Evolutionary conservation across 345 rosid genomes (phyloP).

Genomic region (Iberis pinnata): DNA sequence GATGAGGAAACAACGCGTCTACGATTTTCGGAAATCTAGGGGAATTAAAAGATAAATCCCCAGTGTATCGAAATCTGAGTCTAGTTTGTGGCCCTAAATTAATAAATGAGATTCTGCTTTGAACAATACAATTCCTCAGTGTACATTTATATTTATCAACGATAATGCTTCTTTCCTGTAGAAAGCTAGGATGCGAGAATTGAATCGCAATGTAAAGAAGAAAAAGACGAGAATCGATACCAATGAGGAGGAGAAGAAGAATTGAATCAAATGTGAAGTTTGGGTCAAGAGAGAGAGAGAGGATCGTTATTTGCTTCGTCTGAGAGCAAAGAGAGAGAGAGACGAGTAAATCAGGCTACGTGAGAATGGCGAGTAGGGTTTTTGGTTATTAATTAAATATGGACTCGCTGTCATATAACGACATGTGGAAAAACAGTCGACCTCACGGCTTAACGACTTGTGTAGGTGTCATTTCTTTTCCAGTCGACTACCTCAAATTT

Average conservation of each 20-base stretch:
- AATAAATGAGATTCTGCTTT: background rate
- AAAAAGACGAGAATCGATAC: background rate
- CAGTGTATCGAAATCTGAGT: constrained; percentile 12
- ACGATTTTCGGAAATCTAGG: background rate
- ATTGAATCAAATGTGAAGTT: background rate
- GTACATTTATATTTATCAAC: background rate
- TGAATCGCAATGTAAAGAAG: constrained; percentile 24
- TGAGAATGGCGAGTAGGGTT: constrained; percentile 27
- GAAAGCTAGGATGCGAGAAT: too few relatives aligned
- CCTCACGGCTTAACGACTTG: constrained; percentile 28
- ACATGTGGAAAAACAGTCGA: constrained; percentile 22
- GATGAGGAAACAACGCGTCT: background rate
- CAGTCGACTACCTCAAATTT: too few relatives aligned
- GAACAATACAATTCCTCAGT: background rate
- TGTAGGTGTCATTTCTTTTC: constrained; percentile 21
- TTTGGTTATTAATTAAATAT: background rate
- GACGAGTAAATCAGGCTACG: constrained; percentile 14
- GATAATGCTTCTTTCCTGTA: background rate
- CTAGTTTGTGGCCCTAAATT: background rate
- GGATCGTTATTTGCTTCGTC: constrained; percentile 49
- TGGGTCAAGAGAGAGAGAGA: constrained; percentile 25
- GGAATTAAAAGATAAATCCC: too few relatives aligned
- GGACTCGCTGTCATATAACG: constrained; percentile 17
- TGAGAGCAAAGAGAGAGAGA: constrained; percentile 48
- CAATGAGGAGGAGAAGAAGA: constrained; percentile 14